These are phyloP conservation scores for Aureobasidium sp. DNA, from an alignment of 2,329 filamentous ascomycete genomes.

Conservation along the genomic window DNA sequence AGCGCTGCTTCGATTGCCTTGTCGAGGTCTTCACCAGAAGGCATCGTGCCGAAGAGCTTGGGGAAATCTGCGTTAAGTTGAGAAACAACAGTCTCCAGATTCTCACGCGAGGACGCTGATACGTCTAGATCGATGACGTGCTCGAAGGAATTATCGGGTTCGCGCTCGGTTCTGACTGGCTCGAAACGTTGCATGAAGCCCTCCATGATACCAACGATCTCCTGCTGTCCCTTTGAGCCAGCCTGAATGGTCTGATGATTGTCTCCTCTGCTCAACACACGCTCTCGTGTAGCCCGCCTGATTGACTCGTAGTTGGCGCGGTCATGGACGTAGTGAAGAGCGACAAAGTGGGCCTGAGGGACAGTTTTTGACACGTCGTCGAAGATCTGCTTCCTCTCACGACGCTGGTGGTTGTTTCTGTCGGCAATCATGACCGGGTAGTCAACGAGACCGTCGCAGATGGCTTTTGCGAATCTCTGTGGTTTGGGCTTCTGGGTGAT, in stretches of 20 bases:
- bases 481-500: slow-evolving; percentile 72
- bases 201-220: slow-evolving; percentile 88
- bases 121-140: slow-evolving; percentile 77
- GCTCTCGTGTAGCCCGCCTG: slow-evolving; percentile 62
- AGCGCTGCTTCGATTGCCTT: slow-evolving; percentile 67
- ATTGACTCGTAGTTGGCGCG: slow-evolving; percentile 58
- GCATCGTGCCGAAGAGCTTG: slow-evolving; percentile 61
- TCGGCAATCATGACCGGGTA: slow-evolving; percentile 77
- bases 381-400: slow-evolving; percentile 82
- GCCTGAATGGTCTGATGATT: slow-evolving; percentile 98
- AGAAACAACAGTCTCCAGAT: slow-evolving; percentile 70
- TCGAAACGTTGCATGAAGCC: slow-evolving; percentile 85
- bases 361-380: slow-evolving; percentile 60
- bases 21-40: slow-evolving; percentile 65
- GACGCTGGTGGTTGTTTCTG: slow-evolving; percentile 83
- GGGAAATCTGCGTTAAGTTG: slow-evolving; percentile 71
- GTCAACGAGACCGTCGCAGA: slow-evolving; percentile 55
- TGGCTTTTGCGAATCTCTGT: slow-evolving; percentile 63
- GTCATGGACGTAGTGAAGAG: slow-evolving; percentile 80
- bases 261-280: slow-evolving; percentile 78
- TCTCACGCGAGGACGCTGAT: slow-evolving; percentile 64
- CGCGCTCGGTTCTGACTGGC: slow-evolving; percentile 53
- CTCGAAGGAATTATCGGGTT: slow-evolving; percentile 79
- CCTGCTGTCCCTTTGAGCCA: slow-evolving; percentile 56
- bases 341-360: slow-evolving; percentile 62